Conservation (phyloP, 768 basidiomycete species). For the Mycena rebaudengoi region DNA sequence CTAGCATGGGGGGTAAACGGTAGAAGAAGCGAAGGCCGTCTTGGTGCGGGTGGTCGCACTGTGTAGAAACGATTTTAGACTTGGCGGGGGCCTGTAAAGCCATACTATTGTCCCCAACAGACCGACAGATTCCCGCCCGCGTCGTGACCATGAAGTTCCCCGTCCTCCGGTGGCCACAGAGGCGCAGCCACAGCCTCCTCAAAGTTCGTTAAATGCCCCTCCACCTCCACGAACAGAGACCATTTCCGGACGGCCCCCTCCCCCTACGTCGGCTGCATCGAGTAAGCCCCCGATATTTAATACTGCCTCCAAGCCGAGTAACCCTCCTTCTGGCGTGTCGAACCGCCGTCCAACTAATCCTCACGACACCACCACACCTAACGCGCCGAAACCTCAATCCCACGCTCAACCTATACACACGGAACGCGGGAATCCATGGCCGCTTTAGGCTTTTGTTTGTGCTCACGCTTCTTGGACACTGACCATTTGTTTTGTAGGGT, state of each 20-base stretch:
- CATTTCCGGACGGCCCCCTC: too few species aligned
- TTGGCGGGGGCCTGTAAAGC: too few species aligned
- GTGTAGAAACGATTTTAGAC: too few species aligned
- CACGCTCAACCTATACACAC: neutral
- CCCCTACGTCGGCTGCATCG: neutral
- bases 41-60: too few species aligned
- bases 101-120: slow-evolving; percentile 9
- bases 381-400: neutral
- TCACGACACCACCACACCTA: neutral
- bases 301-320: neutral
- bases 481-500: slow-evolving; percentile 36
- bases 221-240: neutral
- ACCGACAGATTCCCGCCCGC: neutral
- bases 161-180: too few species aligned
- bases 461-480: neutral
- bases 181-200: neutral
- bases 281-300: too few species aligned
- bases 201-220: neutral
- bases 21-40: too few species aligned
- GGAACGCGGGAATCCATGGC: neutral
- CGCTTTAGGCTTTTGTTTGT: slow-evolving; percentile 26
- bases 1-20: too few species aligned
- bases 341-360: neutral
- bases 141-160: neutral
- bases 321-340: neutral